Base-by-base conservation (phyloP, 352 stramenopile genomes). In the Globisporangium megalacanthum region DNA sequence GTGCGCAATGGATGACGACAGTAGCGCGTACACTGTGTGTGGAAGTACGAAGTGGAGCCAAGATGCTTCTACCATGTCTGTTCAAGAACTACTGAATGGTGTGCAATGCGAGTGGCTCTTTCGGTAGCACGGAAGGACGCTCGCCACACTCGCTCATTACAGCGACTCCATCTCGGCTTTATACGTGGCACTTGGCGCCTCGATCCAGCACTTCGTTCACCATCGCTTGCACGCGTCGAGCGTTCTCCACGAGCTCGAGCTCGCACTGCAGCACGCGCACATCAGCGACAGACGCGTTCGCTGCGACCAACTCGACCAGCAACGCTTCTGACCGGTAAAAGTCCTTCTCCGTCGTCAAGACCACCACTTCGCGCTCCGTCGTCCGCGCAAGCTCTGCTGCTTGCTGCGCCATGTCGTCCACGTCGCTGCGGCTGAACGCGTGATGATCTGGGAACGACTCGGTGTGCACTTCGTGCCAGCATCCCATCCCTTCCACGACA, bases 271-370 rank as follows among this genome's bases (percentile, higher is more conserved):
- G 52, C 25, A 81, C 65, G 44, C 62, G 67, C 35, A 70, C 10
- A 33, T 68, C 60, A 11, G 31, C 56, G 20, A n/a, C 36, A 42
- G 36, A 15, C 13, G 8, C 25, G 25, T 29, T 10, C 10, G 58
- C 66, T 29, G 65, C 44, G 36, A 15, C 1, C 9, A 2, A 42
- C 41, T 50, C 10, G 3, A 10, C 20, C 41, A 69, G 35, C 25
- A 56, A 39, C 19, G 56, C 25, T 29, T 45, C 17, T 0, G 17
- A 3, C 31, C 62, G 62, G 47, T 55, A 61, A 9, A 69, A 73
- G 44, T 90, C 77, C 54, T 90, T 90, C 63, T 90, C 80, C 0
- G 80, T 90, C 17, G 75, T 88, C 35, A 88, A 45, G 10, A 90
- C 41, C 37, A 88, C 54, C 15, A 88, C 55, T 0, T 62, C 39